Evolutionary conservation across 495 filamentous ascomycete species (phyloP).

Genomic region (Cladorrhinum samala): DNA sequence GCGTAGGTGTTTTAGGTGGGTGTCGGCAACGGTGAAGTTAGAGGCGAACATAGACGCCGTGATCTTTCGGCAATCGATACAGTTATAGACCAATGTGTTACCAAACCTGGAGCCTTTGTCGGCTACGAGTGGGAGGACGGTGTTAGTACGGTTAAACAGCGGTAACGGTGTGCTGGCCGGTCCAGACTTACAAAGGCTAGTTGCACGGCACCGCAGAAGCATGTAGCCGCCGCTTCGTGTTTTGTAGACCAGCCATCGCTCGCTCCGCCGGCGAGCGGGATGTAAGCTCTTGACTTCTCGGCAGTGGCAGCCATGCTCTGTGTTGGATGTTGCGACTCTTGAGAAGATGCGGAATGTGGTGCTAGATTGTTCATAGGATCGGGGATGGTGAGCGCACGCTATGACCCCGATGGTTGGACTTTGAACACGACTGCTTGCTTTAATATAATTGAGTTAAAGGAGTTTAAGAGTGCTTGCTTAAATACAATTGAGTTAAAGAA

Average conservation of each 20-base stretch:
- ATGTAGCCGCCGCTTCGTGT: slow-evolving; percentile 46
- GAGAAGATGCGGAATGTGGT: too few species aligned
- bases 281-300: slow-evolving; percentile 16
- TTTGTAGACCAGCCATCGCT: slow-evolving; percentile 36
- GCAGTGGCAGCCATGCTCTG: slow-evolving; percentile 6
- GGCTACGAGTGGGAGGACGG: slow-evolving; percentile 2
- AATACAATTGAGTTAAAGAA: too few species aligned
- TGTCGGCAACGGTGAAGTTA: slow-evolving; percentile 45
- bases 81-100: slow-evolving; percentile 51
- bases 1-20: slow-evolving; percentile 39
- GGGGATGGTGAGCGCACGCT: too few species aligned
- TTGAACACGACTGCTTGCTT: too few species aligned
- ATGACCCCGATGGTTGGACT: too few species aligned
- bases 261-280: slow-evolving; percentile 23
- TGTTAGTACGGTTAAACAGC: neutral
- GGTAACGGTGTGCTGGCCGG: too few species aligned
- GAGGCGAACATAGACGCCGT: slow-evolving; percentile 55
- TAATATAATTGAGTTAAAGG: too few species aligned
- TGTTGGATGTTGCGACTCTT: too few species aligned
- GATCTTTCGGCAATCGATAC: slow-evolving; percentile 52
- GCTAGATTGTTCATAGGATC: too few species aligned
- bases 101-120: slow-evolving; percentile 41
- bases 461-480: too few species aligned
- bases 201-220: slow-evolving; percentile 51
- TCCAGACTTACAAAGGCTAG: slow-evolving; percentile 40